A percentile compares a stretch with the other conserved stretches of the same genome.
These are phyloP conservation scores for Claviceps africana DNA, from an alignment of 2,329 filamentous ascomycete genomes.

Conservation along the genomic window DNA sequence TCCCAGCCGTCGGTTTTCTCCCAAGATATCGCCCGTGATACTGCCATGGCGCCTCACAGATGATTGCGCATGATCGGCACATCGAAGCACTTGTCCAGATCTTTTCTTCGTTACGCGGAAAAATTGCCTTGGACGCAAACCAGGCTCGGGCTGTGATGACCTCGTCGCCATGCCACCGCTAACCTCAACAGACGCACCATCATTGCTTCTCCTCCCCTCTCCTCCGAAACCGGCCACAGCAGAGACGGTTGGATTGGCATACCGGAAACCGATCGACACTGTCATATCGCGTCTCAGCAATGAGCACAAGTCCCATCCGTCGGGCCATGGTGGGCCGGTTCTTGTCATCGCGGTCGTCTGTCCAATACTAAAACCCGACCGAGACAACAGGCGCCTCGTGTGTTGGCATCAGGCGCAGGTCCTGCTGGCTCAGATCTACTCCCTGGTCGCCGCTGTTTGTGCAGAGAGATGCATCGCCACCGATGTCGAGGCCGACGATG, in stretches of 20 bases:
- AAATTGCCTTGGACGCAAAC: not conserved
- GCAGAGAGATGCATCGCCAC: constrained; percentile 45
- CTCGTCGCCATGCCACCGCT: not conserved
- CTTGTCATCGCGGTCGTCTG: constrained; percentile 46
- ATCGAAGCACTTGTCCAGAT: too few species aligned
- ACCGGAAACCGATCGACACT: constrained; percentile 42
- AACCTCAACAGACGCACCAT: constrained; percentile 12
- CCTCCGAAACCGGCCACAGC: constrained; percentile 43
- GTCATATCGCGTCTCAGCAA: constrained; percentile 35
- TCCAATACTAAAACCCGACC: constrained; percentile 41
- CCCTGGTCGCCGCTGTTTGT: constrained; percentile 59
- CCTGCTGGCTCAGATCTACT: constrained; percentile 66
- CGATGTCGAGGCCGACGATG: constrained; percentile 38
- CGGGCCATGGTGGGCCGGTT: constrained; percentile 19
- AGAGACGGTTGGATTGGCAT: constrained; percentile 41
- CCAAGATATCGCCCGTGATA: too few species aligned
- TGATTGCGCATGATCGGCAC: not conserved
- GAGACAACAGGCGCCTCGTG: constrained; percentile 23
- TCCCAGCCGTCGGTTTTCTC: not conserved
- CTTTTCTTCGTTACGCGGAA: too few species aligned
- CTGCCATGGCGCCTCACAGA: not conserved
- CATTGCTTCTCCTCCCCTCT: constrained; percentile 49
- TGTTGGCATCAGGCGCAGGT: constrained; percentile 57
- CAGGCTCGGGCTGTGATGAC: not conserved
- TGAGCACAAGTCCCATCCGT: constrained; percentile 14